A percentile compares a stretch with the other conserved stretches of the same genome.
phyloP scores from a whole-genome alignment of 768 basidiomycete genomes.

The Lactarius deliciosus region DNA sequence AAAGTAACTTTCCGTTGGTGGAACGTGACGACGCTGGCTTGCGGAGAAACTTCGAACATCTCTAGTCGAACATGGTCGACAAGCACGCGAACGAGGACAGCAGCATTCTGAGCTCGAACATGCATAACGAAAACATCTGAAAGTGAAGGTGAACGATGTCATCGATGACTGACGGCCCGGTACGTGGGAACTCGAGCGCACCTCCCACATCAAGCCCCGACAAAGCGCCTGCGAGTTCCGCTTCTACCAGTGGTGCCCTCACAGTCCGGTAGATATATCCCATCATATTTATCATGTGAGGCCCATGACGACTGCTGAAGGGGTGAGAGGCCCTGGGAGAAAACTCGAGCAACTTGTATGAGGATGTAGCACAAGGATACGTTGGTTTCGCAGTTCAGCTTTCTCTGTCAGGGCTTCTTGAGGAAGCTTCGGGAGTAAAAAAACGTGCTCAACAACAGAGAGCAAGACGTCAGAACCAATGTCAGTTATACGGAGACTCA shows the following conservation, averaged over 20 bases:
- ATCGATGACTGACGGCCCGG: too few species aligned
- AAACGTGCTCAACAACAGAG: conserved; percentile 19
- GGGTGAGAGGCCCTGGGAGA: background rate
- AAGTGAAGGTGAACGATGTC: background rate
- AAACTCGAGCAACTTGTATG: background rate
- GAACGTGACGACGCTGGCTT: conserved; percentile 39
- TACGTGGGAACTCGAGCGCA: background rate
- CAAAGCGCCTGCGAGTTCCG: background rate
- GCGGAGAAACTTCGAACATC: conserved; percentile 45
- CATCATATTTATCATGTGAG: conserved; percentile 13
- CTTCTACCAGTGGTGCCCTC: background rate
- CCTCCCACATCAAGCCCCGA: conserved; percentile 6
- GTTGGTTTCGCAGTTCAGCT: background rate
- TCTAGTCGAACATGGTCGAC: conserved; percentile 9
- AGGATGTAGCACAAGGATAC: conserved; percentile 11
- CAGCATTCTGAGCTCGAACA: conserved; percentile 21
- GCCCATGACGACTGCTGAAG: conserved; percentile 1
- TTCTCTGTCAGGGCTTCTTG: background rate
- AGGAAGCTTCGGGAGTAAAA: conserved; percentile 22
- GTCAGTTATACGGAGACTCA: background rate
- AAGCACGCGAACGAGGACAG: conserved; percentile 8
- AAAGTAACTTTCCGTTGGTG: conserved; percentile 38
- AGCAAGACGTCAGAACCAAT: background rate
- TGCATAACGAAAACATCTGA: conserved; percentile 18
- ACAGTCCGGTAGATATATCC: background rate